Evolutionary conservation across 768 basidiomycete species (phyloP), one percentile per base, ranked within the genome.

Genomic region (Suillus decipiens): DNA sequence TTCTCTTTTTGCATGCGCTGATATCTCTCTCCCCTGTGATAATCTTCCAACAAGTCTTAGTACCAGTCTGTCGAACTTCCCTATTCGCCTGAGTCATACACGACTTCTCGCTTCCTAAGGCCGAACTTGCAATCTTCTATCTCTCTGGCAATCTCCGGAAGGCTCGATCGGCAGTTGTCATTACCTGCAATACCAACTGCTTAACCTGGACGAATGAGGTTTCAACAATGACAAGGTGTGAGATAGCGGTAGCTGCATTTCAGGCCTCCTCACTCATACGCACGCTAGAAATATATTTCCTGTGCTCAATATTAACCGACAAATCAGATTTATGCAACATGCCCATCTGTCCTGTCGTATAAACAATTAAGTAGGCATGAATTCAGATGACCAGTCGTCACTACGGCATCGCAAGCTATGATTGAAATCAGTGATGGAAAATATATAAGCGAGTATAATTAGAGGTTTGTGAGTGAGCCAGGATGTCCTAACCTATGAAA

Each of bases 41-140:
- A 28, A 28, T 28, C 28, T 28, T 28, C 28, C 28, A 28, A 28
- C 3, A 28, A 28, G 2, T 28, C 28, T 3, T 28, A 28, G 28
- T 28, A n/a, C n/a, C n/a, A n/a, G n/a, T n/a, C n/a, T n/a, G n/a
- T n/a, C n/a, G n/a, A n/a, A n/a, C n/a, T n/a, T n/a, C n/a, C n/a
- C n/a, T 28, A 28, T 3, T 28, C 28, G 28, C 3, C 28, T 28
- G 28, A 28, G 28, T 28, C 28, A 28, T 28, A 28, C 28, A 37
- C 11, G 53, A 72, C 19, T 65, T 76, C 5, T 64, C 71, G 11
- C 64, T 78, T 58, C 63, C 67, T 2, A 53, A 63, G 2, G 69
- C 67, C 19, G 69, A 75, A 48, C 65, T 74, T 34, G 69, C 67
- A 37, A 68, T 66, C 22, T 78, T 73, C 47, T 78, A 76, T 58